Evolutionary conservation across 331 rosid species (phyloP), one percentile per base, ranked within the genome.

Genomic region (Erythrophleum ivorense): DNA sequence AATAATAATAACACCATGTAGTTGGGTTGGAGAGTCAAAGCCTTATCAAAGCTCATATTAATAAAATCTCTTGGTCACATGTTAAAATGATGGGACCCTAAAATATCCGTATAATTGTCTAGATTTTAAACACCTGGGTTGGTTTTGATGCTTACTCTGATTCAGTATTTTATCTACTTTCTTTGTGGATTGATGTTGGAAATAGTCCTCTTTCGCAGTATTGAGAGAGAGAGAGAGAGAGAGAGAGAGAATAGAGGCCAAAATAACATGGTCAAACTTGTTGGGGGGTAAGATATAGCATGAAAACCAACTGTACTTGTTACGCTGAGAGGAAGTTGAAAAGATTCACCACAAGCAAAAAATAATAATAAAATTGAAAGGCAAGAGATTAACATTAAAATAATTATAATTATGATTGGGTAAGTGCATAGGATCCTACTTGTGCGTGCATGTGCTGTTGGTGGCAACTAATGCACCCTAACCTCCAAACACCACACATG

Each of bases 401-500:
- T 19, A 29, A 60, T 4, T 0, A 48, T 12, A 43, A 48, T 72
- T 31, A 49, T 8, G 0, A 8, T 72, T 0, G 16, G 45, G 14
- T 24, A 54, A 18, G 15, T 19, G 65, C 74, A 73, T 73, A 24
- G 29, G 79, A 82, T 75, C 81, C 82, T 68, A 73, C 49, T 54
- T 24, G 9, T 24, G 86, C 5, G 75, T 73, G 73, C 83, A 53
- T 79, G 86, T 76, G 86, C 41, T 72, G 49, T 50, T 2, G 55
- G 48, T 57, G 62, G 9, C 68, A 40, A 81, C 73, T 12, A 34
- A n/a, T 85, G 88, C 64, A 36, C 83, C 89, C 88, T 78, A 71
- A 71, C 85, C 66, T 76, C 84, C 89, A 78, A 85, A 75, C 91
- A 85, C 2, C 53, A 49, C 89, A 78, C 84, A 73, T 85, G 90